Percentiles rank a stretch among this genome's conserved stretches.
Conservation (phyloP, 441 rosid species). For the Pelargonium myrrhifolium region DNA sequence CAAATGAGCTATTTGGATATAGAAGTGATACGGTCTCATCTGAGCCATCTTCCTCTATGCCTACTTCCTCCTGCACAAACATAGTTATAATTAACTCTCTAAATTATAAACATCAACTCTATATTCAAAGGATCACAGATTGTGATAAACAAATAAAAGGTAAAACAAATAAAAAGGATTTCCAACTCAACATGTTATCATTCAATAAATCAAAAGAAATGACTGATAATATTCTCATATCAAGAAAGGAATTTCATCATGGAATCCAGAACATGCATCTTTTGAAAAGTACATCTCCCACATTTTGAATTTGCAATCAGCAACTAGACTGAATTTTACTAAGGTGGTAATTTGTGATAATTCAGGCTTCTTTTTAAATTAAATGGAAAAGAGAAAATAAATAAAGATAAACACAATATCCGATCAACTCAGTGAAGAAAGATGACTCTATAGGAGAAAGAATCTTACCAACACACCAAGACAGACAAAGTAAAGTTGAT, state of each 20-base stretch:
- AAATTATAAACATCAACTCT: conserved; percentile 8
- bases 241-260: background rate
- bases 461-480: conserved; percentile 71
- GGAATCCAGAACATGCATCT: background rate
- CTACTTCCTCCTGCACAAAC: conserved; percentile 58
- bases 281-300: too few relatives aligned
- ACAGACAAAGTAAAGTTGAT: conserved; percentile 89
- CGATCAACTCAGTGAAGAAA: conserved; percentile 6
- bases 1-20: conserved; percentile 62
- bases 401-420: background rate
- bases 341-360: background rate
- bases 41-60: conserved; percentile 54
- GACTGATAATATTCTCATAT: background rate
- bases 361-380: background rate
- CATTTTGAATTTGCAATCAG: background rate
- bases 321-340: background rate
- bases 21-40: conserved; percentile 51
- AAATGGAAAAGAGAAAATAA: background rate
- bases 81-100: background rate
- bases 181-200: too few relatives aligned
- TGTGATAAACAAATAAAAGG: background rate
- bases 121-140: background rate
- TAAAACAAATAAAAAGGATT: background rate
- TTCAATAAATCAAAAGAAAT: too few relatives aligned
- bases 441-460: background rate